Conservation (phyloP, 1,284 basidiomycete species). For the Sphaerobolus stellatus region DNA sequence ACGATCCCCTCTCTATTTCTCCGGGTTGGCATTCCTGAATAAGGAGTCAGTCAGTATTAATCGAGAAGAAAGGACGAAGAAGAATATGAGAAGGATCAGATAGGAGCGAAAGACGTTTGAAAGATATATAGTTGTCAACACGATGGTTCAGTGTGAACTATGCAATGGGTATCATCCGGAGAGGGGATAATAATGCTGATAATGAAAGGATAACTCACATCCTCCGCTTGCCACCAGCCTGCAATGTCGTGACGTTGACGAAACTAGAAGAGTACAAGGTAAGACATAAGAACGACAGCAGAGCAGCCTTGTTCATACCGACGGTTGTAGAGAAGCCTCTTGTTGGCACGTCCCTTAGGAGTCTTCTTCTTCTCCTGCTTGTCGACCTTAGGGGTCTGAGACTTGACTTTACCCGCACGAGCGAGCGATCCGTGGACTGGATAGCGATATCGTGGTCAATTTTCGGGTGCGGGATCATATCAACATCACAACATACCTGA, state of each 20-base stretch:
- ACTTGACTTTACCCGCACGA: slow-evolving; percentile 99
- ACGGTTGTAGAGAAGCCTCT: slow-evolving; percentile 92
- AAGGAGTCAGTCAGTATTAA: not conserved
- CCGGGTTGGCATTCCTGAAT: slow-evolving; percentile 4
- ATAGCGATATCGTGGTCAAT: not conserved
- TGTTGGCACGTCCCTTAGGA: slow-evolving; percentile 95
- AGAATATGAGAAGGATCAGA: too few species aligned
- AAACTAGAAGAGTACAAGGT: slow-evolving; percentile 52
- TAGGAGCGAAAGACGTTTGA: not conserved
- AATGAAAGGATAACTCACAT: slow-evolving; percentile 68
- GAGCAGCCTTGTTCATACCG: slow-evolving; percentile 51
- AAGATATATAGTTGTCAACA: not conserved
- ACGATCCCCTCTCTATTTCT: slow-evolving; percentile 1
- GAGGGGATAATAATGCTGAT: slow-evolving; percentile 6
- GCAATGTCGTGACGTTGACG: slow-evolving; percentile 92
- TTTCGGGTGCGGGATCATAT: not conserved
- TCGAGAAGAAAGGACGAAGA: not conserved
- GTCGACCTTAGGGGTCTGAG: slow-evolving; percentile 95
- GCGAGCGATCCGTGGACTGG: slow-evolving; percentile 98
- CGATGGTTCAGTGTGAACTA: too few species aligned
- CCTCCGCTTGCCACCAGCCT: slow-evolving; percentile 91
- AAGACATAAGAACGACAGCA: slow-evolving; percentile 11
- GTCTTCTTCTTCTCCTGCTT: slow-evolving; percentile 98
- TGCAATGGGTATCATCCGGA: too few species aligned
- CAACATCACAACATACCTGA: not conserved